These are phyloP conservation scores for Licmophora abbreviata DNA, from an alignment of 108 stramenopile species.

Conservation along the genomic window DNA sequence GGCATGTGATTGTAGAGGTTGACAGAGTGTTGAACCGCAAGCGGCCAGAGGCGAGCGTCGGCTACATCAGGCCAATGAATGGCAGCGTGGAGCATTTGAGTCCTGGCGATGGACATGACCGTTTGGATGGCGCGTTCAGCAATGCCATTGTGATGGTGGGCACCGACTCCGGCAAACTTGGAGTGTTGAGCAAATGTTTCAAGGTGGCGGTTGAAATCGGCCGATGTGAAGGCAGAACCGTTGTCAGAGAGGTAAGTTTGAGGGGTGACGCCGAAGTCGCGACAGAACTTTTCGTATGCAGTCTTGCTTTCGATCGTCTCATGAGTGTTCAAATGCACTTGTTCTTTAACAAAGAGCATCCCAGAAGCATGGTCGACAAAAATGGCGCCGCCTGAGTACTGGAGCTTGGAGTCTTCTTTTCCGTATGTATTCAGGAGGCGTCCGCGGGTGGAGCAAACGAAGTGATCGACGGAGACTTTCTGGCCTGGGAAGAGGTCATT, in stretches of 20 bases:
- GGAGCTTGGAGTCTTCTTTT: conserved; percentile 3
- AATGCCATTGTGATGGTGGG: conserved; percentile 51
- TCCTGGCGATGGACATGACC: conserved; percentile 18
- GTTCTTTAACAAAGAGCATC: conserved; percentile 9
- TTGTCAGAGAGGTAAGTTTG: conserved; percentile 25
- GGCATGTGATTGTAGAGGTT: conserved; percentile 33
- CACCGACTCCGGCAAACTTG: conserved; percentile 30
- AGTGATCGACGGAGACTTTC: conserved; percentile 9
- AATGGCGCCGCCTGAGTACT: conserved; percentile 15
- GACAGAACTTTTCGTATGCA: conserved; percentile 7
- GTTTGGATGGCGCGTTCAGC: conserved; percentile 39
- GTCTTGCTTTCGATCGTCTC: conserved; percentile 20
- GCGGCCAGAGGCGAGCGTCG: conserved; percentile 27
- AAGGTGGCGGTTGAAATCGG: conserved; percentile 5
- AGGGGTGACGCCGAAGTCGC: conserved; percentile 15
- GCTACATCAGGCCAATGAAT: conserved; percentile 30
- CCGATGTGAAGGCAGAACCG: conserved; percentile 17
- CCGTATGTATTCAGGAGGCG: conserved; percentile 12
- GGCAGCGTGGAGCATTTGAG: conserved; percentile 29
- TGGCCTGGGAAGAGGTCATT: neutral
- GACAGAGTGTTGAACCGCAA: conserved; percentile 37
- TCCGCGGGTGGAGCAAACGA: conserved; percentile 17
- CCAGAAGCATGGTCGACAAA: conserved; percentile 11
- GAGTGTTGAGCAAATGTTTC: conserved; percentile 8
- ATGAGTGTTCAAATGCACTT: conserved; percentile 8